Evolutionary conservation across 73 alveolate species (phyloP).

Genomic region (Paramecium tetraurelia): DNA sequence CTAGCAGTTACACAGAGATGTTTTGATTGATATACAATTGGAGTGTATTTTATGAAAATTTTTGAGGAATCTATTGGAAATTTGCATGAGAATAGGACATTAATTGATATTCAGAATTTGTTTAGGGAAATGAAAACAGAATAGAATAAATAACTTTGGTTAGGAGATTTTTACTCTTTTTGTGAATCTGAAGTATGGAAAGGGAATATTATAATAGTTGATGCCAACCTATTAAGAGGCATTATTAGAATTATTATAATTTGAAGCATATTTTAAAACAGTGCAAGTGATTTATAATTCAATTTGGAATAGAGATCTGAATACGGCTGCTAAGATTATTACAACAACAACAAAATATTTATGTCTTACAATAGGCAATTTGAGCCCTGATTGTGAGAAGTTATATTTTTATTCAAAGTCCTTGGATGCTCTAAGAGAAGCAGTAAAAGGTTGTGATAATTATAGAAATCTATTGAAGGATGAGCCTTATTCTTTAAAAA

Average conservation of each 20-base stretch:
- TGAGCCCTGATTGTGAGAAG: constrained; percentile 87
- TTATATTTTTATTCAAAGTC: constrained; percentile 77
- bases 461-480: constrained; percentile 85
- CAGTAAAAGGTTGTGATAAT: constrained; percentile 81
- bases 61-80: constrained; percentile 84
- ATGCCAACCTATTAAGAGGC: constrained; percentile 70
- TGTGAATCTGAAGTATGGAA: constrained; percentile 77
- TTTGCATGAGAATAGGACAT: constrained; percentile 66
- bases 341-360: constrained; percentile 87
- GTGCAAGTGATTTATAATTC: constrained; percentile 94
- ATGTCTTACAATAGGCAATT: constrained; percentile 86
- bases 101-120: constrained; percentile 55
- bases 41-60: constrained; percentile 92
- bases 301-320: constrained; percentile 75
- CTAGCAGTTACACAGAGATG: constrained; percentile 91
- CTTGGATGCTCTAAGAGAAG: constrained; percentile 87
- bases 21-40: constrained; percentile 96
- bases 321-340: too few species aligned
- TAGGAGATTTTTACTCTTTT: constrained; percentile 90
- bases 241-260: constrained; percentile 88
- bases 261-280: constrained; percentile 96
- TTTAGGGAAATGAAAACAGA: constrained; percentile 67
- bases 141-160: constrained; percentile 82
- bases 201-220: neutral
- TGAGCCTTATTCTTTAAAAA: constrained; percentile 82